Percentiles rank a stretch among this genome's conserved stretches.
Conservation (phyloP, 257 asterid genomes). For the Solanum clarkiae region DNA sequence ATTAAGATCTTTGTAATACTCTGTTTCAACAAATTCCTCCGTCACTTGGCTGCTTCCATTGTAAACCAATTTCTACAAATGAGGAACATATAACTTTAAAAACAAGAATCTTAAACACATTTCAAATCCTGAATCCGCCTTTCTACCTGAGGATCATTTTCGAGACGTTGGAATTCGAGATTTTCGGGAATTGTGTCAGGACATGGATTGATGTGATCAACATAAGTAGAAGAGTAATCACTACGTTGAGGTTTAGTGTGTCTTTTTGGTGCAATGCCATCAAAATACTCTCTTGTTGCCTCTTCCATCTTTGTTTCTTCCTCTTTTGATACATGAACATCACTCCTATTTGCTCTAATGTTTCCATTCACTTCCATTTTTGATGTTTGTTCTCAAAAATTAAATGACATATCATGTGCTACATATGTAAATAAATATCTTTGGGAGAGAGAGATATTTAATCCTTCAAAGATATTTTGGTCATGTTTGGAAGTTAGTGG, state of each 20-base stretch:
- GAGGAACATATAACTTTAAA: neutral
- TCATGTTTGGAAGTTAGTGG: neutral
- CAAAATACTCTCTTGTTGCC: conserved; percentile 52
- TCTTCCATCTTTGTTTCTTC: conserved; percentile 61
- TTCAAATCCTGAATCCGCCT: too few species aligned
- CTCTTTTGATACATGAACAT: conserved; percentile 43
- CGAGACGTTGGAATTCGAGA: conserved; percentile 49
- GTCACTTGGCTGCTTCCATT: conserved; percentile 26
- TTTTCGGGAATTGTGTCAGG: conserved; percentile 38
- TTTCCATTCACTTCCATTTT: neutral
- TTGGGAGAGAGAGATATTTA: neutral
- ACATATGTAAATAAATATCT: neutral
- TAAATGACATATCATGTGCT: neutral
- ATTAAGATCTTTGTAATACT: conserved; percentile 73
- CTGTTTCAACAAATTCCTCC: conserved; percentile 80
- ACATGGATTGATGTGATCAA: conserved; percentile 4
- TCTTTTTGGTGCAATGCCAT: conserved; percentile 64
- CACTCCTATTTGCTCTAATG: conserved; percentile 59
- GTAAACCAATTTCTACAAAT: conserved; percentile 46
- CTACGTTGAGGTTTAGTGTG: conserved; percentile 93
- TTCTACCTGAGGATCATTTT: conserved; percentile 37
- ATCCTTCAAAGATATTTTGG: neutral
- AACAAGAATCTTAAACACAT: too few species aligned
- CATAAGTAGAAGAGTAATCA: conserved; percentile 49
- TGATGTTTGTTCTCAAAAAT: neutral